Evolutionary conservation across 116 monocot species (phyloP).

Genomic region (Trichopus zeylanicus): DNA sequence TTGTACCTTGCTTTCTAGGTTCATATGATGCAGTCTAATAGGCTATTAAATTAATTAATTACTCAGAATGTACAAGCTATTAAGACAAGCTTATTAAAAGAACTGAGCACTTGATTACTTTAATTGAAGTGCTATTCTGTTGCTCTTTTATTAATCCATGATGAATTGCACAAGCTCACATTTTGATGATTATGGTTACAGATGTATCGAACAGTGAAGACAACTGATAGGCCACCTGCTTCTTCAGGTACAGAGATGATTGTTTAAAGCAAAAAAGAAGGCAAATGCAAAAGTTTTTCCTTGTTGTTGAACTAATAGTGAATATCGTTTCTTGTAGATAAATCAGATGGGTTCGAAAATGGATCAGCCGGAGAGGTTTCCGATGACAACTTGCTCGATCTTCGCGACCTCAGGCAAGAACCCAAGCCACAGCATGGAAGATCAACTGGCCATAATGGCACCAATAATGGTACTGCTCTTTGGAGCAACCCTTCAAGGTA

Average conservation of each 20-base stretch:
- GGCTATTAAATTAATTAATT: not conserved
- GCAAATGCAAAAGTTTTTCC: not conserved
- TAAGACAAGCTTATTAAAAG: too few species aligned
- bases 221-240: constrained; percentile 57
- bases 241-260: constrained; percentile 18
- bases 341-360: constrained; percentile 74
- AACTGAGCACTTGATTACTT: not conserved
- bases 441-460: constrained; percentile 12
- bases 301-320: not conserved
- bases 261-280: constrained; percentile 19
- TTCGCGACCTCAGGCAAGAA: constrained; percentile 19
- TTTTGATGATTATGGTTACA: constrained; percentile 14
- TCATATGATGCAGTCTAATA: not conserved
- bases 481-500: constrained; percentile 88
- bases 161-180: not conserved
- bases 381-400: constrained; percentile 60
- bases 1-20: not conserved
- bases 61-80: too few species aligned
- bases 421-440: constrained; percentile 18
- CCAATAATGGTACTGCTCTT: constrained; percentile 29
- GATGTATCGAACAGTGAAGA: constrained; percentile 95
- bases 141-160: not conserved
- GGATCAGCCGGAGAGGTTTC: constrained; percentile 66
- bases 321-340: constrained; percentile 13
- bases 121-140: not conserved